These are phyloP conservation scores for Leonotis leonurus DNA, from an alignment of 257 asterid genomes.

Conservation along the genomic window DNA sequence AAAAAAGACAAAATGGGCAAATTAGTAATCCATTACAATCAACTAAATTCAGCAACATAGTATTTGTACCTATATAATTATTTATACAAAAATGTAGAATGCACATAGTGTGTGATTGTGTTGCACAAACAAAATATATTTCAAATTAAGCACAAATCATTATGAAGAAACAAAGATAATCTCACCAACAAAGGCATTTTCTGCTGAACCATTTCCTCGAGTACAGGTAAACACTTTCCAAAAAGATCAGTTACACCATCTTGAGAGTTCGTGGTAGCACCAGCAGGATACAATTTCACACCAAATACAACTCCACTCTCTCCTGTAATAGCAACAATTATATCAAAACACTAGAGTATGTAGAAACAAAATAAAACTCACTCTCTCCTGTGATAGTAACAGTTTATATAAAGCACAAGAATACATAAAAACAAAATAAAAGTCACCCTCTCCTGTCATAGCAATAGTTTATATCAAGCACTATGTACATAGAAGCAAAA, in stretches of 20 bases:
- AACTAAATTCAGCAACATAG: too few relatives aligned
- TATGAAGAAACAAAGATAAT: background rate
- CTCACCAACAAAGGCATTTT: constrained; percentile 85
- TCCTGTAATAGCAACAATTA: constrained; percentile 30
- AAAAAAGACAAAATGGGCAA: too few relatives aligned
- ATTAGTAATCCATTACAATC: too few relatives aligned
- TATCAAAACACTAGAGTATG: constrained; percentile 3
- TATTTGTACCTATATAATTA: background rate
- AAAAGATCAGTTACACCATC: constrained; percentile 98
- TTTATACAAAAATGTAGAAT: background rate
- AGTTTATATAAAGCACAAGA: too few relatives aligned
- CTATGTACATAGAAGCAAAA: too few relatives aligned
- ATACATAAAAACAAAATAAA: too few relatives aligned
- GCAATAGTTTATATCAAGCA: too few relatives aligned
- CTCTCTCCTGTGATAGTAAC: too few relatives aligned
- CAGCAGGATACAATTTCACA: constrained; percentile 96
- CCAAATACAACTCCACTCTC: constrained; percentile 74
- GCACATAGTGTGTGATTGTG: background rate
- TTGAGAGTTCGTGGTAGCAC: constrained; percentile 96
- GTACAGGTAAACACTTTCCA: constrained; percentile 87
- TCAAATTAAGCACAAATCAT: background rate
- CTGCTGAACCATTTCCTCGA: constrained; percentile 83
- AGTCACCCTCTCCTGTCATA: too few relatives aligned
- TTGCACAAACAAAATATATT: background rate
- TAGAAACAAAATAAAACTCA: background rate